A percentile compares a stretch with the other conserved stretches of the same genome.
Evolutionary conservation across 164 flowering plant genomes (phyloP).

Genomic region (Vitis rupestris): DNA sequence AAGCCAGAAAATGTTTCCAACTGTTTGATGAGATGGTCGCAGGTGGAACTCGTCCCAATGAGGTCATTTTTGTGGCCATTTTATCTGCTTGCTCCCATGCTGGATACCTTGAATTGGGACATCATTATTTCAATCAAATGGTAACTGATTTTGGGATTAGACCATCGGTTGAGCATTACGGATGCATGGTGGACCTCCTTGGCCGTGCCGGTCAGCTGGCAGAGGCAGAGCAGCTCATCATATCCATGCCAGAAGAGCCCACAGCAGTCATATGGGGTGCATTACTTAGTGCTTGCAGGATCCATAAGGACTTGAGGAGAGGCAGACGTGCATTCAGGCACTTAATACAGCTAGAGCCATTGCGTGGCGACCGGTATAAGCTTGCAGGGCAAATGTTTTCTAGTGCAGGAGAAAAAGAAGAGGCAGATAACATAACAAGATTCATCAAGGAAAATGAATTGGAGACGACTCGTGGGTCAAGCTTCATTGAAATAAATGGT

Average conservation of each 20-base stretch:
- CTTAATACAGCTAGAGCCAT: conserved; percentile 26
- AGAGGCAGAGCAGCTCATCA: conserved; percentile 34
- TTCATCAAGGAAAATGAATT: conserved; percentile 22
- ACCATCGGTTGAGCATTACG: conserved; percentile 40
- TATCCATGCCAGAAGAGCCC: conserved; percentile 30
- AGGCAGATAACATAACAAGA: conserved; percentile 22
- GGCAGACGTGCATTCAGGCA: conserved; percentile 26
- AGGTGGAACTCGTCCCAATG: conserved; percentile 30
- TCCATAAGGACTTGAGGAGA: conserved; percentile 23
- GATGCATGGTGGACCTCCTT: conserved; percentile 53
- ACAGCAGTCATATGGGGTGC: conserved; percentile 47
- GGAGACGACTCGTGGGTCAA: conserved; percentile 26
- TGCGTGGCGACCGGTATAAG: conserved; percentile 28
- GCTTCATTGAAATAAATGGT: conserved; percentile 35
- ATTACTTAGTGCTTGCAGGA: conserved; percentile 32
- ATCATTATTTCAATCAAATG: conserved; percentile 32
- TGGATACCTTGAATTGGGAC: conserved; percentile 35
- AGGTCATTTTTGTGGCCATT: conserved; percentile 32
- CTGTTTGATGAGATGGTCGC: conserved; percentile 34
- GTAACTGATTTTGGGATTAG: conserved; percentile 15
- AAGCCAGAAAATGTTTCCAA: conserved; percentile 23
- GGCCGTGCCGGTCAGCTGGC: conserved; percentile 38
- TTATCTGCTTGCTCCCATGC: conserved; percentile 43
- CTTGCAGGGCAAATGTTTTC: conserved; percentile 26
- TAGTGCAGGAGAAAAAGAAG: conserved; percentile 17